These are phyloP conservation scores for Drechslerella dactyloides DNA, from an alignment of 2,329 filamentous ascomycete genomes.

Conservation along the genomic window DNA sequence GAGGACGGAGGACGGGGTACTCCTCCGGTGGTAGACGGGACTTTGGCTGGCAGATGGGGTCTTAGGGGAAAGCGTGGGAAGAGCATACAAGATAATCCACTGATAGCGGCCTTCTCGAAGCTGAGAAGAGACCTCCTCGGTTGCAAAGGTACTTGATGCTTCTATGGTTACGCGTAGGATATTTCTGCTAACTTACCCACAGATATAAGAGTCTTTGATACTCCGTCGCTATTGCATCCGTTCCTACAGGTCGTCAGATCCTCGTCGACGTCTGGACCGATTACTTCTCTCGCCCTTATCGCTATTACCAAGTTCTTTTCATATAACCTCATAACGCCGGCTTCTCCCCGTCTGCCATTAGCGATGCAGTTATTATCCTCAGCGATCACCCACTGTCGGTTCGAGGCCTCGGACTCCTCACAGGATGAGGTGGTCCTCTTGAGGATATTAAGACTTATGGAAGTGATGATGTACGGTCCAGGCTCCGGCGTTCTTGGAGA, in stretches of 20 bases:
- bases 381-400: slow-evolving; percentile 95
- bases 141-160: slow-evolving; percentile 70
- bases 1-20: slow-evolving; percentile 56
- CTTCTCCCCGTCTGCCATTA: slow-evolving; percentile 83
- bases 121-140: slow-evolving; percentile 84
- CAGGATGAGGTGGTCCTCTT: slow-evolving; percentile 95
- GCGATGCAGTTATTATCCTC: slow-evolving; percentile 95
- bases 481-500: slow-evolving; percentile 93
- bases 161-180: background rate
- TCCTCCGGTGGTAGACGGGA: slow-evolving; percentile 62
- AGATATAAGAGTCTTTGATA: slow-evolving; percentile 90
- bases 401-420: slow-evolving; percentile 92
- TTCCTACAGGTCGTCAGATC: slow-evolving; percentile 97
- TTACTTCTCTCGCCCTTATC: slow-evolving; percentile 90
- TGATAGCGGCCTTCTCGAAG: slow-evolving; percentile 93
- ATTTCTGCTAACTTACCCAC: slow-evolving; percentile 44
- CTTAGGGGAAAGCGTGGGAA: slow-evolving; percentile 92
- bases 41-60: slow-evolving; percentile 84
- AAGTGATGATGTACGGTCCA: slow-evolving; percentile 93
- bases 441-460: slow-evolving; percentile 95
- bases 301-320: slow-evolving; percentile 96
- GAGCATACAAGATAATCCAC: slow-evolving; percentile 90
- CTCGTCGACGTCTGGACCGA: slow-evolving; percentile 92
- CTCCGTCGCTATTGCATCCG: slow-evolving; percentile 84
- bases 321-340: slow-evolving; percentile 84